Evolutionary conservation across 108 stramenopile genomes (phyloP), one percentile per base, ranked within the genome.

Genomic region (Nitzschia inconspicua): DNA sequence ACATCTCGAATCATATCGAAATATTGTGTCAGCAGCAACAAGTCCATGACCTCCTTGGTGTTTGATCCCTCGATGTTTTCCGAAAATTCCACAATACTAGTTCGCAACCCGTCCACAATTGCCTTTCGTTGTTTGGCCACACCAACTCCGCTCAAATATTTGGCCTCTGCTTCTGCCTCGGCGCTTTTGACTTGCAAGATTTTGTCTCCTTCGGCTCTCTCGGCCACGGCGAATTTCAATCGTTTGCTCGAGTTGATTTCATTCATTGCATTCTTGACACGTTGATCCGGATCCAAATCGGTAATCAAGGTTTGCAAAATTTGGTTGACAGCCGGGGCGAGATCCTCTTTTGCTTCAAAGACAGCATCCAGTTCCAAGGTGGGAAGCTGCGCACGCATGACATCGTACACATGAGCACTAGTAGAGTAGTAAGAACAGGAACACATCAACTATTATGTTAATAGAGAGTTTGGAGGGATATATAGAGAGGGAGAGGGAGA

Each of bases 1-100:
- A 73, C 72, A 60, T 90, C 90, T 20, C 76, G 73, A 48, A 98
- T 72, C 78, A 91, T 94, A 61, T 98, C 97, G 78, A 98, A 98
- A 65, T 98, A 98, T 71, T 98, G 95, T 4, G 78, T 71, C 26
- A 98, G 67, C 14, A 98, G 75, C 52, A 98, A 79, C 51, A 98
- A 71, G 63, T 97, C 96, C 93, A 98, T 95, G 37, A 97, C 94
- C 66, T 98, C 97, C 80, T 97, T 97, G 43, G 95, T 84, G 27
- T 34, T 26, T 0, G 96, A 85, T 9, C 95, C 95, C 53, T 91
- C 72, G n/a, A n/a, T n/a, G n/a, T n/a, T n/a, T 19, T 68, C 73
- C 41, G 66, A 74, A 80, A 97, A 97, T 43, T 90, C 89, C 24
- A 88, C 76, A 57, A 94, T 91, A 14, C 71, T 79, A 14, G 80